phyloP scores from a whole-genome alignment of 352 stramenopile genomes.

The Phytophthora fragariaefolia region DNA sequence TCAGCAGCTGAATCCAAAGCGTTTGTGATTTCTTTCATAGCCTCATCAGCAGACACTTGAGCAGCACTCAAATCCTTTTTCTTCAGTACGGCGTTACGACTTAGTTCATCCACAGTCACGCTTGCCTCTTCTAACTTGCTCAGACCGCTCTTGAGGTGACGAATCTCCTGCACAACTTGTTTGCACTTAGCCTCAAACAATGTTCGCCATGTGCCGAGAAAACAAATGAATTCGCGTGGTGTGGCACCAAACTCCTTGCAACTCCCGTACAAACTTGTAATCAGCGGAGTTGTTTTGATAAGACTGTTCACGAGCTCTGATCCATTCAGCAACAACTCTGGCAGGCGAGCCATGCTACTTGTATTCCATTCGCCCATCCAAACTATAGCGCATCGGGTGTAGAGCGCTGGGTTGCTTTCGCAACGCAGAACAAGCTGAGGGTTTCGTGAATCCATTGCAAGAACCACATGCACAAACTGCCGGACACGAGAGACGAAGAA shows the following conservation, averaged over 20 bases:
- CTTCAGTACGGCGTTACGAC: conserved; percentile 86
- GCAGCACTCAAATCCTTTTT: conserved; percentile 90
- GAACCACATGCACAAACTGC: conserved; percentile 90
- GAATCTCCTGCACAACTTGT: conserved; percentile 87
- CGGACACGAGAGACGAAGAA: conserved; percentile 93
- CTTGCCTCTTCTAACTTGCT: conserved; percentile 92
- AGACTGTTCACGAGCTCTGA: conserved; percentile 69
- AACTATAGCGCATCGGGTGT: conserved; percentile 90
- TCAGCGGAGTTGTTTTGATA: conserved; percentile 57
- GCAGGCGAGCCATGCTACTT: conserved; percentile 77
- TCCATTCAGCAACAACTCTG: conserved; percentile 68
- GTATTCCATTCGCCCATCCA: conserved; percentile 95
- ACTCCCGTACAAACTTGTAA: conserved; percentile 69
- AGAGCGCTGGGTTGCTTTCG: conserved; percentile 94
- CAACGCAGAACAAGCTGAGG: conserved; percentile 87
- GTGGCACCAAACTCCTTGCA: conserved; percentile 78
- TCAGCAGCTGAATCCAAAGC: conserved; percentile 89
- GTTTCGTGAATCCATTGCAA: conserved; percentile 77
- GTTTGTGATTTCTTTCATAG: conserved; percentile 96
- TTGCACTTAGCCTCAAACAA: conserved; percentile 85
- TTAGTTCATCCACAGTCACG: conserved; percentile 92
- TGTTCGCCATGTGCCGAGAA: conserved; percentile 80
- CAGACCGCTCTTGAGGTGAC: conserved; percentile 90
- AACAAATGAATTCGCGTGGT: conserved; percentile 86
- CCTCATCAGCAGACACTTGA: conserved; percentile 91